Conservation (phyloP, 208 protist species). For the Leishmania guyanensis region DNA sequence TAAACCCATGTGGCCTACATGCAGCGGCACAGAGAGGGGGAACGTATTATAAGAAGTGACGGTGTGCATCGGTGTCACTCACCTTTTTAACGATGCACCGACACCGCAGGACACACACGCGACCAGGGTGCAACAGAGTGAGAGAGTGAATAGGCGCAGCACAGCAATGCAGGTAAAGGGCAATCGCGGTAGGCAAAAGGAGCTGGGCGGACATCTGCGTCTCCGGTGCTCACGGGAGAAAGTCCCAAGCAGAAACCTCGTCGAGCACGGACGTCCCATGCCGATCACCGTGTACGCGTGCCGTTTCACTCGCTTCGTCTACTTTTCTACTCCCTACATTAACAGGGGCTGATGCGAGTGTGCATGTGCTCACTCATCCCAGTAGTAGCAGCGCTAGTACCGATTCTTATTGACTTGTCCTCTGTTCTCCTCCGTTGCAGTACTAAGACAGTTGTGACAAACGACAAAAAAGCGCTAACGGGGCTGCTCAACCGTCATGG, state of each 20-base stretch:
- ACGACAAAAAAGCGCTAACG: not conserved
- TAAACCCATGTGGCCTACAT: constrained; percentile 3
- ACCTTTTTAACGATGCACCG: not conserved
- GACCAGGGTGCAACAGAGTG: not conserved
- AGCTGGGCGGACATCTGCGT: not conserved
- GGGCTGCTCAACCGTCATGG: not conserved
- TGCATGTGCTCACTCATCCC: not conserved
- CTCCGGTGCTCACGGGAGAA: not conserved
- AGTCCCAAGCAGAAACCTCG: not conserved
- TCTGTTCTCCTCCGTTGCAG: not conserved
- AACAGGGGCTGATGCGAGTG: not conserved
- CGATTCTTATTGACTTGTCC: not conserved
- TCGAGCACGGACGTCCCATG: not conserved
- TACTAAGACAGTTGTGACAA: not conserved
- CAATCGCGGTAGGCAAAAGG: not conserved
- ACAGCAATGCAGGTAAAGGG: not conserved
- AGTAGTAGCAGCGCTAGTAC: not conserved
- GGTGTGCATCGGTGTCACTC: no score
- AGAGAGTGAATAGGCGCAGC: not conserved
- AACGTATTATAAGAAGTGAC: not conserved
- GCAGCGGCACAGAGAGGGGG: not conserved
- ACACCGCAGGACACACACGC: not conserved
- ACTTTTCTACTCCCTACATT: not conserved
- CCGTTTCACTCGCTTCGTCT: not conserved
- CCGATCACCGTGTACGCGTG: not conserved